Evolutionary conservation across 257 asterid genomes (phyloP).

Genomic region (Ocimum tenuiflorum): DNA sequence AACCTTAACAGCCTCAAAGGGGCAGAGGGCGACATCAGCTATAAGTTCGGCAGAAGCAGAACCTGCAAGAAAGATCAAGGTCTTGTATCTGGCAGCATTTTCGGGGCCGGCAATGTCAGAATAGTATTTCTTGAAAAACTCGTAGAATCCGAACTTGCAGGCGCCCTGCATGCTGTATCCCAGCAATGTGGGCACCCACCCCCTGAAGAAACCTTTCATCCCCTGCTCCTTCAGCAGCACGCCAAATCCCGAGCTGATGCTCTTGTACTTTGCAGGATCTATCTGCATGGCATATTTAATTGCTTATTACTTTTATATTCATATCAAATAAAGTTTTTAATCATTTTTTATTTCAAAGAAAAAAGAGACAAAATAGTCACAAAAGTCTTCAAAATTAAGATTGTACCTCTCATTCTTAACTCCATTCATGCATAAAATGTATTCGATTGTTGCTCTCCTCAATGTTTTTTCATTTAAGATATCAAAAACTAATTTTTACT

Average conservation of each 20-base stretch:
- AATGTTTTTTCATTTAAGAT: no score
- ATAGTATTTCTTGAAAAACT: conserved; percentile 77
- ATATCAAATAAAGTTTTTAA: no score
- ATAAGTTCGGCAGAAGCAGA: conserved; percentile 89
- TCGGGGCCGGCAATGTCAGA: conserved; percentile 83
- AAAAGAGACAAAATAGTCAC: no score
- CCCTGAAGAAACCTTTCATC: conserved; percentile 59
- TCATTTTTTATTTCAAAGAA: no score
- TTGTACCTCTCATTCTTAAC: no score
- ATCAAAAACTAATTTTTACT: no score
- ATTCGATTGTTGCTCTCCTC: no score
- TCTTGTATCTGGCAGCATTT: conserved; percentile 67
- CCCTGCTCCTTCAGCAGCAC: conserved; percentile 72
- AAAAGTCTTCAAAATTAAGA: no score
- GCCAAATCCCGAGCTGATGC: conserved; percentile 64
- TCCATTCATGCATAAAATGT: no score
- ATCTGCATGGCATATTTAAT: no score
- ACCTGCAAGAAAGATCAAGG: conserved; percentile 74
- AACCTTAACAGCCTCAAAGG: conserved; percentile 84
- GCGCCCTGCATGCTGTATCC: conserved; percentile 95
- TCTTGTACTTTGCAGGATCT: conserved; percentile 69
- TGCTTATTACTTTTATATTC: no score
- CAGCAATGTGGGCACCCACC: conserved; percentile 82
- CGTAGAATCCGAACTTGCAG: conserved; percentile 82
- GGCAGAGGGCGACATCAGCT: conserved; percentile 82